Percentiles rank a stretch among this genome's conserved stretches.
These are phyloP conservation scores for Dactylonectria estremocensis DNA, from an alignment of 2,329 filamentous ascomycete species.

Conservation along the genomic window DNA sequence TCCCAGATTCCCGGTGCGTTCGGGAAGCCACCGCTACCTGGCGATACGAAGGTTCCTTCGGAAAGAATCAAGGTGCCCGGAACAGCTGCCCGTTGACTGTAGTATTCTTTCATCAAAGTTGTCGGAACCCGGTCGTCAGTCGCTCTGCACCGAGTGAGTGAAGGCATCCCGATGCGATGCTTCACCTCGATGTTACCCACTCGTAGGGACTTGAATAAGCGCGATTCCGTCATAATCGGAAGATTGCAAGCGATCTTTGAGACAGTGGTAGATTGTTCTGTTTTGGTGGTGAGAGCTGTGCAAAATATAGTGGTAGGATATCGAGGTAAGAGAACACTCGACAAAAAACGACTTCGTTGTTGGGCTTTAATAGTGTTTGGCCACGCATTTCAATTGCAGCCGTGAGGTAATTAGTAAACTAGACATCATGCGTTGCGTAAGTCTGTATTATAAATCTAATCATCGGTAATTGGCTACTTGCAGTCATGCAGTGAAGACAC, in stretches of 20 bases:
- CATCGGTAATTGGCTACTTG: no score
- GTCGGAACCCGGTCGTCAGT: constrained; percentile 53
- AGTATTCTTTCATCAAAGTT: constrained; percentile 61
- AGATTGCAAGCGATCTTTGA: neutral
- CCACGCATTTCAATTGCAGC: neutral
- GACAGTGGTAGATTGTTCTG: neutral
- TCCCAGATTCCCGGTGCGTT: constrained; percentile 73
- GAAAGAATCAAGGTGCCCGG: constrained; percentile 61
- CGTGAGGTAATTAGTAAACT: no score
- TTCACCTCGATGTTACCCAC: constrained; percentile 58
- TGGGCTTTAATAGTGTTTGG: neutral
- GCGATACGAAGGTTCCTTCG: constrained; percentile 62
- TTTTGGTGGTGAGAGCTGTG: neutral
- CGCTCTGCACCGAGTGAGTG: constrained; percentile 68
- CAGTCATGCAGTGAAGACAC: neutral
- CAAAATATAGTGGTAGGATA: neutral
- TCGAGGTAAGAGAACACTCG: neutral
- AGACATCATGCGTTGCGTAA: no score
- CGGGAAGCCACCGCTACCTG: constrained; percentile 51
- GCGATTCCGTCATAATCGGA: constrained; percentile 36
- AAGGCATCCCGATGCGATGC: constrained; percentile 68
- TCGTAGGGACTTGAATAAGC: constrained; percentile 61
- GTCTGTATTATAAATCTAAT: no score
- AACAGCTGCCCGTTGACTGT: constrained; percentile 59
- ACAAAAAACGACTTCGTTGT: neutral